Evolutionary conservation across 2,329 filamentous ascomycete species (phyloP).

Genomic region (Fusarium robinianum): DNA sequence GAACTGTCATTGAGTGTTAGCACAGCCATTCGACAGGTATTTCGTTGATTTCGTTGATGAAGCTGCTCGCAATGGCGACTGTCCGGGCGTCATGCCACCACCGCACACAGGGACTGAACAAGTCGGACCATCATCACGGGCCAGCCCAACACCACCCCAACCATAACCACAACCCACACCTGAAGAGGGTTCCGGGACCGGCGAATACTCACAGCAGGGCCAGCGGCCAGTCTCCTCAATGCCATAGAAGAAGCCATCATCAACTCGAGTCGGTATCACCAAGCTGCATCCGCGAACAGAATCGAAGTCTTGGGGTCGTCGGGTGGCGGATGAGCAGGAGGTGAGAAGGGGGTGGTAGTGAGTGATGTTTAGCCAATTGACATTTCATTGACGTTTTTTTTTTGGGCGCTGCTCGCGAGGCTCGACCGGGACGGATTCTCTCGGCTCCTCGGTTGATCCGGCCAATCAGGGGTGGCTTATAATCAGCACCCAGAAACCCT

Average conservation of each 20-base stretch:
- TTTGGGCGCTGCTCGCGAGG: constrained; percentile 33
- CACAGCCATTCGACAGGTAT: too few species aligned
- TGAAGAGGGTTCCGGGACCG: constrained; percentile 16
- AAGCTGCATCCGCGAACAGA: constrained; percentile 42
- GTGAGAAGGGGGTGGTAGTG: constrained; percentile 18
- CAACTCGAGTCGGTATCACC: constrained; percentile 38
- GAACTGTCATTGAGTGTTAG: constrained; percentile 54
- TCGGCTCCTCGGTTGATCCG: constrained; percentile 44
- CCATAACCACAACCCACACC: background rate
- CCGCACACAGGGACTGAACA: constrained; percentile 17
- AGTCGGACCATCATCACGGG: constrained; percentile 23
- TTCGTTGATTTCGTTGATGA: too few species aligned
- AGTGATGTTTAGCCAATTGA: constrained; percentile 30
- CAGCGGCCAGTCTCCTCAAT: constrained; percentile 62
- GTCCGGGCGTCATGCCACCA: background rate
- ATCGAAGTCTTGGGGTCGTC: constrained; percentile 30
- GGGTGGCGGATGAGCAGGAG: constrained; percentile 35
- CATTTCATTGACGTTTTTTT: constrained; percentile 34
- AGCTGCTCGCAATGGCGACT: constrained; percentile 17
- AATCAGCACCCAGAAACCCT: constrained; percentile 29
- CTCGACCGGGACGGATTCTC: constrained; percentile 35
- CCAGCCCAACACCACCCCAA: constrained; percentile 8
- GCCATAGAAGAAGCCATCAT: constrained; percentile 67
- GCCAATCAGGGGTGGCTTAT: constrained; percentile 42
- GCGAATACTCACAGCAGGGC: constrained; percentile 57